Evolutionary conservation across 192 early-diverging fungal genomes (phyloP).

Genomic region (Umbelopsis ramanniana): DNA sequence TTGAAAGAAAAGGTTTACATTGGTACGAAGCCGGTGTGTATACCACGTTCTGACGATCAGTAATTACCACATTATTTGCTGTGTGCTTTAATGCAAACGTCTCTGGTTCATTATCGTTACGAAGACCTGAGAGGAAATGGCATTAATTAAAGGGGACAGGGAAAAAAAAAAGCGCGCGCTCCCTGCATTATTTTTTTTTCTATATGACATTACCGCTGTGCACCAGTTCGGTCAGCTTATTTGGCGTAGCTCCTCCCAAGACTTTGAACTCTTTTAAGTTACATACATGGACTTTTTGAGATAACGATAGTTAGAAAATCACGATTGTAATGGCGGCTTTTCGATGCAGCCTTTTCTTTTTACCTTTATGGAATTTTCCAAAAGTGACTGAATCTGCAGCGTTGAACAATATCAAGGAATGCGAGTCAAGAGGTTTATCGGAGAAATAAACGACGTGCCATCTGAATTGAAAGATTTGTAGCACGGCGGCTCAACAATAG

Average conservation of each 20-base stretch:
- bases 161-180: too few species aligned
- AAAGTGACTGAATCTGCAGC: slow-evolving; percentile 82
- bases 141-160: too few species aligned
- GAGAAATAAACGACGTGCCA: slow-evolving; percentile 13
- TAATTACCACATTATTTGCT: slow-evolving; percentile 65
- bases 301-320: not conserved
- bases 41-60: not conserved
- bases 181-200: too few species aligned
- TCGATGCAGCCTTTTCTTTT: not conserved
- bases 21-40: not conserved
- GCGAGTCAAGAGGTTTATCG: not conserved
- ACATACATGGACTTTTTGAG: slow-evolving; percentile 75
- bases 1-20: not conserved
- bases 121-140: slow-evolving; percentile 44
- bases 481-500: slow-evolving; percentile 53
- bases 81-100: slow-evolving; percentile 83
- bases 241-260: slow-evolving; percentile 80
- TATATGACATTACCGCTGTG: slow-evolving; percentile 74
- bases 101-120: slow-evolving; percentile 82
- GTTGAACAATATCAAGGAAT: slow-evolving; percentile 2
- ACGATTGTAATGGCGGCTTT: not conserved
- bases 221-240: slow-evolving; percentile 89
- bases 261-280: slow-evolving; percentile 98
- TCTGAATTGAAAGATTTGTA: not conserved
- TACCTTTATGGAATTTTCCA: slow-evolving; percentile 90